These are phyloP conservation scores for Paraphysoderma sedebokerense DNA, from an alignment of 371 early-diverging fungal species.

Conservation along the genomic window DNA sequence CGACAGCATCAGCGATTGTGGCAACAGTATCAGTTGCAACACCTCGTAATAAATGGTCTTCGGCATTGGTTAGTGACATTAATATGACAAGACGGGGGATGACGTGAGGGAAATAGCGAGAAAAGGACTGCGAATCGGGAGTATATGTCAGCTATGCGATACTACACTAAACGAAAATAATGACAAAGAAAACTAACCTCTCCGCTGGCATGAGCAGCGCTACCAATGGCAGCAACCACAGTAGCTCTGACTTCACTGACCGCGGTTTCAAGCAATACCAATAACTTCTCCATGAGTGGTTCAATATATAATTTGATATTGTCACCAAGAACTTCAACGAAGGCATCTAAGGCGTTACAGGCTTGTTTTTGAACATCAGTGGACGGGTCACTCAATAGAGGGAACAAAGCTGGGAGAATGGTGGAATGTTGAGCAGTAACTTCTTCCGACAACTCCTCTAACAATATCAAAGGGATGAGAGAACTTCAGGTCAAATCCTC, in stretches of 20 bases:
- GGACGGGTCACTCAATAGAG: constrained; percentile 47
- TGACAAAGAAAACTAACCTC: no score
- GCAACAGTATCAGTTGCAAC: constrained; percentile 74
- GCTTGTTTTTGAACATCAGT: constrained; percentile 57
- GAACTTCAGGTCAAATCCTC: neutral
- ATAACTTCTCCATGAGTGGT: constrained; percentile 56
- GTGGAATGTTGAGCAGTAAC: constrained; percentile 57
- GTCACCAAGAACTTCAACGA: constrained; percentile 62
- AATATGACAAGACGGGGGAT: constrained; percentile 45
- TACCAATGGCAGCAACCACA: constrained; percentile 68
- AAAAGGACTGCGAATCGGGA: constrained; percentile 18
- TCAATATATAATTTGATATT: constrained; percentile 64
- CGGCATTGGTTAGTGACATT: constrained; percentile 43
- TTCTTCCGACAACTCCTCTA: constrained; percentile 56
- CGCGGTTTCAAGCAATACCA: constrained; percentile 44
- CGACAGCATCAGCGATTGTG: constrained; percentile 72
- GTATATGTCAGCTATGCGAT: no score
- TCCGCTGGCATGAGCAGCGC: constrained; percentile 73
- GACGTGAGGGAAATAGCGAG: constrained; percentile 60
- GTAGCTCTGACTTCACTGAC: constrained; percentile 14
- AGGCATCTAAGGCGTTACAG: constrained; percentile 67
- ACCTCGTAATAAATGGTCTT: constrained; percentile 51
- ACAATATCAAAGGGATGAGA: constrained; percentile 1
- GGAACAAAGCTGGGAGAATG: constrained; percentile 64
- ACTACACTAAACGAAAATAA: no score